Base-by-base conservation (phyloP, 2,329 filamentous ascomycete species). In the Zasmidium citrigriseum region DNA sequence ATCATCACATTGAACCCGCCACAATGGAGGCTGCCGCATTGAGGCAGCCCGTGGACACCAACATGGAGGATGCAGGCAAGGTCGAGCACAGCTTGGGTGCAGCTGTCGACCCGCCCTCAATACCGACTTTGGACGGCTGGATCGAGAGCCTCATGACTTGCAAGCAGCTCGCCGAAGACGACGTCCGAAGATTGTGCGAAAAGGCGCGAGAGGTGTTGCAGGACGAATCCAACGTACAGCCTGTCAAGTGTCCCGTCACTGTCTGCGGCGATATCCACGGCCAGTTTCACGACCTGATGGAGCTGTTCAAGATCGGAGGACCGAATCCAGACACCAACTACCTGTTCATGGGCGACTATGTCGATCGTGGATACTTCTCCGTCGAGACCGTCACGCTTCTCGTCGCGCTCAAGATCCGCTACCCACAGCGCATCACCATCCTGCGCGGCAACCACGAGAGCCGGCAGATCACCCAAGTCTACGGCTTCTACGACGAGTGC, bases 231-330 rank as follows among this genome's bases (percentile, higher is more conserved):
- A 99, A 99, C 75, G 95, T 99, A 66, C 95, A 99, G 81, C 95
- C 95, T 75, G 95, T 99, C 79, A 97, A 97, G 93, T 98, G 93
- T 76, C 95, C 95, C 46, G 95, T 98, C 67, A 99, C 95, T 57
- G 95, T 99, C 63, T 98, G 95, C 77, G 95, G 95, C 76, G 95
- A 99, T 79, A 99, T 99, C 75, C 95, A 99, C 78, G 95, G 95
- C 67, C 95, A 99, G 79, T 98, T 98, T 77, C 93, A 98, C 78
- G 95, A 99, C 74, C 80, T 99, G 77, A 98, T 99, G 92, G 95
- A 99, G 80, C 86, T 99, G 54, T 99, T 99, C 85, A 96, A 96
- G 81, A 98, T 99, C 76, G 95, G 95, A 68, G 95, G 95, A 55
- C 92, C 93, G 61, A 97, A 96, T 75, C 95, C 95, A 67, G 95